Base-by-base conservation (phyloP, 768 basidiomycete species). In the Rhizopogon rudus region DNA sequence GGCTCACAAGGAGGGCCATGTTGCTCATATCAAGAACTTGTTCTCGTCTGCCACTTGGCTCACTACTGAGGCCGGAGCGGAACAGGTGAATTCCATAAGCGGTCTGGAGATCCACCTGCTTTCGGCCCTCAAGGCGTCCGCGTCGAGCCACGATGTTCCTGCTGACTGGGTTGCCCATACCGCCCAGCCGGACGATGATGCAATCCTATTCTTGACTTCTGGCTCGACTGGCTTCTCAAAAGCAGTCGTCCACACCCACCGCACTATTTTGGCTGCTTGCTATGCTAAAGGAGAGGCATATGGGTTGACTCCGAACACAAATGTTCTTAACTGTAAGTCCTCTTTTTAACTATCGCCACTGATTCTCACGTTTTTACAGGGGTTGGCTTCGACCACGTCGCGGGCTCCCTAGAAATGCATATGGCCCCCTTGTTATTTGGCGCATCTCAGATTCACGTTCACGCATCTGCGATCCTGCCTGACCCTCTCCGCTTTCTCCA, bases 191-290 rank as follows among this genome's bases (percentile, higher is more conserved):
- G 53, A 54, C 22, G 53, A 54, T 3, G 53, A 54, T 6, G 53
- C 53, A 12, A 54, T 54, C 6, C 4, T 54, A 39, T 54, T 54
- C 33, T 52, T 71, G 20, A 72, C 71, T 6, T 70, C 70, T 9
- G 71, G 71, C 1, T 72, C 71, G 0, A 72, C 71, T 14, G 71
- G 71, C 1, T 69, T 70, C 35, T 67, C 71, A 28, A 72, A 72
- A 53, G 71, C 64, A 20, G 71, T 69, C 17, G 61, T 57, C 9
- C 57, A 70, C 39, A 60, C 60, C 25, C 70, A 72, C 52, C 65
- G 66, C 5, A 73, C 69, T 33, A 65, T 76, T 31, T 56, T 76
- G 31, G 65, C 72, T 4, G 60, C 65, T 52, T 61, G 67, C 35
- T 46, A 53, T 17, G 64, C 73, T n/a, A 72, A 75, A 65, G 64